Conservation (phyloP, 2,329 filamentous ascomycete species). For the Aspergillus felis region DNA sequence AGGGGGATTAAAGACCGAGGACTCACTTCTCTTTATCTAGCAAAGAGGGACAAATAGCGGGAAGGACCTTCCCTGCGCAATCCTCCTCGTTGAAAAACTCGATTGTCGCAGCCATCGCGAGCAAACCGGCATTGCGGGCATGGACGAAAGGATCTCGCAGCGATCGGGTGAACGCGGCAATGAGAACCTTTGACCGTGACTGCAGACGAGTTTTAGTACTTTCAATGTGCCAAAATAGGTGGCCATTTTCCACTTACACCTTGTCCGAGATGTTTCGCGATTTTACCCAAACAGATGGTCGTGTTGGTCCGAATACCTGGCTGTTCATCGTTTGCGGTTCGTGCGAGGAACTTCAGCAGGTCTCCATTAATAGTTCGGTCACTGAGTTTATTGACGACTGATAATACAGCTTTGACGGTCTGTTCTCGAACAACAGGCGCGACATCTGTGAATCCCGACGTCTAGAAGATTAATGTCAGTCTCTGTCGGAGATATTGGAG, state of each 20-base stretch:
- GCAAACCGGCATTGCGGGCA: constrained; percentile 80
- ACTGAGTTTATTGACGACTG: constrained; percentile 81
- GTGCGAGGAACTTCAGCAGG: constrained; percentile 82
- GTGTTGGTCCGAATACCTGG: constrained; percentile 97
- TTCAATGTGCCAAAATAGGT: too few species aligned
- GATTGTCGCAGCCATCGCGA: constrained; percentile 78
- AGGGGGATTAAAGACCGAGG: neutral
- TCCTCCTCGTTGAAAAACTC: constrained; percentile 90
- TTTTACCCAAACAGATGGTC: constrained; percentile 94
- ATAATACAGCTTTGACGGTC: constrained; percentile 88
- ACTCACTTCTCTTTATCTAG: constrained; percentile 85
- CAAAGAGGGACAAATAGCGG: constrained; percentile 75
- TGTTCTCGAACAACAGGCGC: constrained; percentile 92
- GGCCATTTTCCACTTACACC: constrained; percentile 37
- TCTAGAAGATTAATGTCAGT: constrained; percentile 44
- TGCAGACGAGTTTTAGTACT: constrained; percentile 39
- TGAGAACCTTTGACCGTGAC: constrained; percentile 82
- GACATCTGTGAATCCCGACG: constrained; percentile 90
- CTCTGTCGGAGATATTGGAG: neutral
- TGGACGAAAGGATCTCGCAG: constrained; percentile 93
- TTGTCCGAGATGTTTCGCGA: constrained; percentile 79
- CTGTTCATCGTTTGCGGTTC: constrained; percentile 96
- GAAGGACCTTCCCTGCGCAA: constrained; percentile 76
- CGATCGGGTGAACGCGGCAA: constrained; percentile 85
- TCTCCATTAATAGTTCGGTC: constrained; percentile 94